Conservation (phyloP, 441 rosid species). For the Raphanus hybrid region DNA sequence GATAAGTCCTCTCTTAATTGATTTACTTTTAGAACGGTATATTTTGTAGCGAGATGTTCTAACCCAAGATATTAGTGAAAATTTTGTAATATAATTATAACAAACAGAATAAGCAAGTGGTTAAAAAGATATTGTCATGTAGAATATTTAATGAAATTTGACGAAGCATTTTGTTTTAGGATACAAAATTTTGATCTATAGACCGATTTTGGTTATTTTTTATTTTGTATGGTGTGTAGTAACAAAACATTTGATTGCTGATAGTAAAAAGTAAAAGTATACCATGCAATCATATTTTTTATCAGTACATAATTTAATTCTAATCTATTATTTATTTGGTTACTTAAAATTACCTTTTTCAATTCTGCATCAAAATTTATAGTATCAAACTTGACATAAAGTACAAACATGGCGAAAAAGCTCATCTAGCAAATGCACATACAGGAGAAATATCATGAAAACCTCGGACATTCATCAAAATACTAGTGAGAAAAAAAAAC, state of each 20-base stretch:
- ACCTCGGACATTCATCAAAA: constrained; percentile 11
- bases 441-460: constrained; percentile 6
- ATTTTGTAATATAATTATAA: not conserved
- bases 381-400: not conserved
- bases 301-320: not conserved
- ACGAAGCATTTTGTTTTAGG: not conserved
- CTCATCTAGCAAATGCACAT: not conserved
- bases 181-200: constrained; percentile 7
- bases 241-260: constrained; percentile 1
- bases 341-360: not conserved
- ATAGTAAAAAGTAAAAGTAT: not conserved
- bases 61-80: not conserved
- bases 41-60: constrained; percentile 16
- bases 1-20: constrained; percentile 35
- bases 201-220: not conserved
- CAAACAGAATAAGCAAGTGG: not conserved
- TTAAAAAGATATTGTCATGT: not conserved
- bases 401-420: constrained; percentile 17
- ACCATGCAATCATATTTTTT: not conserved
- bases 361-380: not conserved
- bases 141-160: not conserved
- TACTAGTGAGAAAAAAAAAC: not conserved
- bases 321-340: not conserved
- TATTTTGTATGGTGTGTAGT: not conserved
- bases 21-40: constrained; percentile 18